These are phyloP conservation scores for Pisolithus microcarpus DNA, from an alignment of 768 basidiomycete species.

Conservation along the genomic window DNA sequence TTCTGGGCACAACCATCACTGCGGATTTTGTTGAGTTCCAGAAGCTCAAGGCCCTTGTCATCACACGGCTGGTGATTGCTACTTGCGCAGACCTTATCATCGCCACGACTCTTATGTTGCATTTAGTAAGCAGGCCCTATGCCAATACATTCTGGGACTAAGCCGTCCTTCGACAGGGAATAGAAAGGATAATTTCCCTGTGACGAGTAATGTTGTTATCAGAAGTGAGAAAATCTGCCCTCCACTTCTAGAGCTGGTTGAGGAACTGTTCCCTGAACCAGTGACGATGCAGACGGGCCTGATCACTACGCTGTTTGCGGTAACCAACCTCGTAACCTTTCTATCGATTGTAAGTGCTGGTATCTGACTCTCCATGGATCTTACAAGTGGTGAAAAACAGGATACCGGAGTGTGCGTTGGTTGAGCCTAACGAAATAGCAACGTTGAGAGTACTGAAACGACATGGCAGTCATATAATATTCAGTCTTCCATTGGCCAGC, in stretches of 20 bases:
- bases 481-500: slow-evolving; percentile 35
- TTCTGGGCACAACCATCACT: slow-evolving; percentile 28
- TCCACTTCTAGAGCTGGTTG: not conserved
- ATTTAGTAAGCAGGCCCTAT: slow-evolving; percentile 27
- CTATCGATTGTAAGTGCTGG: slow-evolving; percentile 5
- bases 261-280: slow-evolving; percentile 4
- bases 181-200: slow-evolving; percentile 33
- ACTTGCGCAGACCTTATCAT: slow-evolving; percentile 35
- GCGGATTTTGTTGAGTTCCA: slow-evolving; percentile 30
- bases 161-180: slow-evolving; percentile 19
- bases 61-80: slow-evolving; percentile 35
- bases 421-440: not conserved
- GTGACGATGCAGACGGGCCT: slow-evolving; percentile 30
- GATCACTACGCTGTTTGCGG: slow-evolving; percentile 26
- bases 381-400: not conserved
- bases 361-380: not conserved
- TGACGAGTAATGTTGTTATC: slow-evolving; percentile 35
- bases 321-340: slow-evolving; percentile 19
- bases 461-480: slow-evolving; percentile 28
- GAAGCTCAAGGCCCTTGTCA: slow-evolving; percentile 29
- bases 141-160: not conserved
- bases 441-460: not conserved
- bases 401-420: slow-evolving; percentile 4
- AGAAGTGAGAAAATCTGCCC: slow-evolving; percentile 17
- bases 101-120: slow-evolving; percentile 33